Evolutionary conservation across 768 basidiomycete species (phyloP).

Genomic region (Lepiota brunneoincarnata): DNA sequence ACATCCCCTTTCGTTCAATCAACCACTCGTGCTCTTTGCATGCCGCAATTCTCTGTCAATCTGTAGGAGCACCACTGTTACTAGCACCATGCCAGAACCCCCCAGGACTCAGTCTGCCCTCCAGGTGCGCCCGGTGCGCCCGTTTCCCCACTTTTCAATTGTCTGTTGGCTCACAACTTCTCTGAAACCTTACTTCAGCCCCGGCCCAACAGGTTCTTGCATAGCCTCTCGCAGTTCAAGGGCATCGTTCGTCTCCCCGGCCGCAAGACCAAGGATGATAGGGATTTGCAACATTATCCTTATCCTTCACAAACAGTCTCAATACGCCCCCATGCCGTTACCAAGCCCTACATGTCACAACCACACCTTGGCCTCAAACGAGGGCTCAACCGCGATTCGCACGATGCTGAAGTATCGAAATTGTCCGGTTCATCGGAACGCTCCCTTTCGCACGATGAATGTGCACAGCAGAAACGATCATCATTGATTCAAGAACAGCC

Average conservation of each 20-base stretch:
- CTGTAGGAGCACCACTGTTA: background rate
- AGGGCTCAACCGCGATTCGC: background rate
- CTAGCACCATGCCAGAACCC: conserved; percentile 7
- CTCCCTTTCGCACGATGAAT: conserved; percentile 11
- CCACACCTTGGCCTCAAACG: conserved; percentile 30
- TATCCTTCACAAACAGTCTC: conserved; percentile 14
- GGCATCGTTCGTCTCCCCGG: conserved; percentile 30
- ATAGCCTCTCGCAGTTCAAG: conserved; percentile 37
- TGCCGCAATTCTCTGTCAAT: background rate
- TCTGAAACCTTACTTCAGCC: conserved; percentile 16
- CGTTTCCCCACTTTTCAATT: background rate
- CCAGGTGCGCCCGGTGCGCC: conserved; percentile 9
- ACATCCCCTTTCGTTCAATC: background rate
- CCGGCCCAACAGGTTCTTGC: conserved; percentile 33
- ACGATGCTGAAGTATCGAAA: conserved; percentile 19
- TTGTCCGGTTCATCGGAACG: conserved; percentile 16
- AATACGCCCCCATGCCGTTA: conserved; percentile 13
- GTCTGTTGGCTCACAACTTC: background rate
- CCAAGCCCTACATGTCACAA: conserved; percentile 47
- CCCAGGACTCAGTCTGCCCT: conserved; percentile 6
- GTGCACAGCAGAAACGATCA: background rate
- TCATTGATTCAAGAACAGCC: conserved; percentile 4
- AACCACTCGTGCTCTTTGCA: background rate
- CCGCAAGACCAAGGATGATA: conserved; percentile 25
- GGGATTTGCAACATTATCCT: conserved; percentile 16